Conservation (phyloP, 1,284 basidiomycete genomes). For the Meripilus lineatus region DNA sequence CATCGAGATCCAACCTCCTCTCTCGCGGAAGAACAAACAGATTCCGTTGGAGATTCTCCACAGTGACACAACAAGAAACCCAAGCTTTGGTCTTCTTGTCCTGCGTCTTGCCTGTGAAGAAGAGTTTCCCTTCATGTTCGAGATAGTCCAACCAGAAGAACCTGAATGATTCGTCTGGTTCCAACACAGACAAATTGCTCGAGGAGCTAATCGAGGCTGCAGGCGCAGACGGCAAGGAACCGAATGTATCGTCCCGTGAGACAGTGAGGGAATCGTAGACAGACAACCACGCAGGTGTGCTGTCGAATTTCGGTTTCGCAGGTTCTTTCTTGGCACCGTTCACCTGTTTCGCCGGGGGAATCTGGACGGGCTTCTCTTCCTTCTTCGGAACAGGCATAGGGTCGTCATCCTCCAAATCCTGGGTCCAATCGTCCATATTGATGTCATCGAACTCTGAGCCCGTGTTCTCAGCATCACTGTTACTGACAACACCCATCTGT, state of each 20-base stretch:
- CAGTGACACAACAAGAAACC: constrained; percentile 85
- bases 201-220: constrained; percentile 34
- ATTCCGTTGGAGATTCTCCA: constrained; percentile 87
- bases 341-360: too few relatives aligned
- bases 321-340: constrained; percentile 12
- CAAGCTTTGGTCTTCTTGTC: constrained; percentile 67
- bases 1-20: constrained; percentile 56
- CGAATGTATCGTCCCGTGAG: constrained; percentile 49
- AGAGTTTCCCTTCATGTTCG: constrained; percentile 74
- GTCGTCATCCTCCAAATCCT: constrained; percentile 35
- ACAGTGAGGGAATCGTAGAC: constrained; percentile 70
- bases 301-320: constrained; percentile 43
- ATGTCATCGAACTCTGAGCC: constrained; percentile 48
- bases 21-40: constrained; percentile 88
- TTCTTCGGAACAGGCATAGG: constrained; percentile 18
- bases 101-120: constrained; percentile 86
- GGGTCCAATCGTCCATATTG: constrained; percentile 47
- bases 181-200: constrained; percentile 54
- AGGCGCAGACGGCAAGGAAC: constrained; percentile 35
- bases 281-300: constrained; percentile 67
- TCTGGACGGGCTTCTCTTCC: constrained; percentile 19
- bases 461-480: too few relatives aligned
- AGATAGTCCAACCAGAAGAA: constrained; percentile 96
- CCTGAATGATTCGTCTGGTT: constrained; percentile 77
- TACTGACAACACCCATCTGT: constrained; percentile 52